Base-by-base conservation (phyloP, 768 basidiomycete species). In the Tricholoma flavovirens region DNA sequence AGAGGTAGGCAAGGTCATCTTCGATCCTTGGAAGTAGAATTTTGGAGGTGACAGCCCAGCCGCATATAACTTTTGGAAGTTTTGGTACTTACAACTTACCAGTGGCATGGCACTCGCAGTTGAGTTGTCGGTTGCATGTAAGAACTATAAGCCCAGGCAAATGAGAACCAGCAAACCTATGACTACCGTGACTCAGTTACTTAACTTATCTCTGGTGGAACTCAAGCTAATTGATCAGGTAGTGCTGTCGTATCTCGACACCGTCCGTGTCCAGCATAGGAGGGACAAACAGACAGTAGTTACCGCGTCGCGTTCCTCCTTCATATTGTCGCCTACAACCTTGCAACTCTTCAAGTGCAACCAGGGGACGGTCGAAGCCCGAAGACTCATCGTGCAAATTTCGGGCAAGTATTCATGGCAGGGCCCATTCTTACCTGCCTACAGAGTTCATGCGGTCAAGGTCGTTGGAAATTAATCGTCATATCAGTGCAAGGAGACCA, bases 1-100 rank as follows among this genome's bases (percentile, higher is more conserved):
- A 19, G 72, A 78, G 65, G 79, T 87, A 36, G 90, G 90, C 0
- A 90, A 92, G 69, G 81, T 87, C 9, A 72, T 90, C 30, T 90
- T 92, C 61, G 84, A 87, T 68, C 87, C 86, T 24, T 90, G 86
- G 87, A 77, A 68, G 58, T 79, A 62, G 65, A 42, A 35, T 15
- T 5, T 45, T 19, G 36, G 36, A 38, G 2, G 24, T 26, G 24
- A 26, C 24, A 5, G 24, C 24, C 2, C 3, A 26, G 24, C n/a
- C n/a, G 24, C 24, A 5, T 3, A 26, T 26, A 3, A 26, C 24
- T 26, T 26, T 3, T 26, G 24, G 24, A 26, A 5, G 24, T 26
- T 26, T 26, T 26, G 24, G 5, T 5, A 5, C 24, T 26, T 5
- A 26, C 24, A n/a, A n/a, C n/a, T n/a, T n/a, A n/a, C n/a, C n/a